phyloP scores from a whole-genome alignment of 2,329 filamentous ascomycete genomes.

The Lachnellula occidentalis region DNA sequence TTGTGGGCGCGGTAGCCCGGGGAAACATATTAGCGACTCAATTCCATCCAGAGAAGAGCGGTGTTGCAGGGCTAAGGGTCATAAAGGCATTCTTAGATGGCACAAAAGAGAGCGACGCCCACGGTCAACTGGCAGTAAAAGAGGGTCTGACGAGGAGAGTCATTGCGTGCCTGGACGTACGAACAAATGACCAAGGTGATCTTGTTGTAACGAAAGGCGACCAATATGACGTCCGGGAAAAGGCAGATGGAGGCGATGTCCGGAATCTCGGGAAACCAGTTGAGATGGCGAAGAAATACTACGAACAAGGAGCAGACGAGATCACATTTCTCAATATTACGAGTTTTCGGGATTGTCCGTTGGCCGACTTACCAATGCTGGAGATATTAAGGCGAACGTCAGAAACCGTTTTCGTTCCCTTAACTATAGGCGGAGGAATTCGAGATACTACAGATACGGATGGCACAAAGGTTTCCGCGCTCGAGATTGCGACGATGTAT shows the following conservation, averaged over 20 bases:
- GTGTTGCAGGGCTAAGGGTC: slow-evolving; percentile 77
- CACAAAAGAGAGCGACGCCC: slow-evolving; percentile 39
- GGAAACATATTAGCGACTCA: slow-evolving; percentile 87
- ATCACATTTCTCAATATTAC: slow-evolving; percentile 98
- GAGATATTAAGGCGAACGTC: slow-evolving; percentile 84
- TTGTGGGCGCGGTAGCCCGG: slow-evolving; percentile 83
- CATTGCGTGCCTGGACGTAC: slow-evolving; percentile 94
- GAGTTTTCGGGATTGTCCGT: slow-evolving; percentile 89
- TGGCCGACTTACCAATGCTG: slow-evolving; percentile 92
- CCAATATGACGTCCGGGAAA: slow-evolving; percentile 97
- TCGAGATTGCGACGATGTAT: slow-evolving; percentile 94
- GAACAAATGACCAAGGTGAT: slow-evolving; percentile 89
- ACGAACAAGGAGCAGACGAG: slow-evolving; percentile 94
- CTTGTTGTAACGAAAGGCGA: slow-evolving; percentile 97
- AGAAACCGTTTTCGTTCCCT: slow-evolving; percentile 87
- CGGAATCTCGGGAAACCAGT: slow-evolving; percentile 96
- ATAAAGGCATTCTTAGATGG: slow-evolving; percentile 83
- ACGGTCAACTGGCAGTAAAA: slow-evolving; percentile 25
- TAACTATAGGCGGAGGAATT: slow-evolving; percentile 94
- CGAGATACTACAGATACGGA: slow-evolving; percentile 87
- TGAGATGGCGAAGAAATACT: slow-evolving; percentile 89
- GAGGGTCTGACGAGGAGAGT: slow-evolving; percentile 86
- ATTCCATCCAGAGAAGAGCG: slow-evolving; percentile 97
- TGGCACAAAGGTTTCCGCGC: slow-evolving; percentile 76
- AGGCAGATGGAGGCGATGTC: slow-evolving; percentile 61